Conservation (phyloP, 306 rosid genomes). For the Lagenaria siceraria region DNA sequence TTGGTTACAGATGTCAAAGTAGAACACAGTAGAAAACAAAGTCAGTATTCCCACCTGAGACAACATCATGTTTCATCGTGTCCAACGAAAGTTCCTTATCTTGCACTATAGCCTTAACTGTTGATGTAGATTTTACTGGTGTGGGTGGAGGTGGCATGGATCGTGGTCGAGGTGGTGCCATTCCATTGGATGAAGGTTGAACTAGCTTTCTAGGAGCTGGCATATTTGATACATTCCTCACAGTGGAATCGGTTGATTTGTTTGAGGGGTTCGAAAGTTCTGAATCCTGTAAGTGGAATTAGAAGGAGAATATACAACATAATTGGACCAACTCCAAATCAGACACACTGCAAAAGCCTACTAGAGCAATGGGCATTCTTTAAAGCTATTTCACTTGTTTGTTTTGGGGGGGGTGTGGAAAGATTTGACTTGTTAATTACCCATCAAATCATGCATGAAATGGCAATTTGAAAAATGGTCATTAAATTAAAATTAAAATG, state of each 20-base stretch:
- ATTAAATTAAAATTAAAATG: background rate
- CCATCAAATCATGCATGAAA: background rate
- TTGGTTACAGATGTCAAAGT: background rate
- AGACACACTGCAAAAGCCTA: background rate
- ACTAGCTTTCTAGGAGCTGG: conserved; percentile 75
- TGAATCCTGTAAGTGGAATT: conserved; percentile 43
- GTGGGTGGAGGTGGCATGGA: conserved; percentile 54
- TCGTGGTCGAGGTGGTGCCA: conserved; percentile 40
- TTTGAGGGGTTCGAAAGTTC: conserved; percentile 27
- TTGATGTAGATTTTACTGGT: conserved; percentile 41
- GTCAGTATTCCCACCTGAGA: conserved; percentile 51
- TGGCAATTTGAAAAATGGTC: background rate
- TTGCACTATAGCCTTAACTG: conserved; percentile 22
- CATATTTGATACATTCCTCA: conserved; percentile 62
- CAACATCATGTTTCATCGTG: conserved; percentile 29
- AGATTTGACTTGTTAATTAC: background rate
- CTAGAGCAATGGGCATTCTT: background rate
- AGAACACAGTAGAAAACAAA: background rate
- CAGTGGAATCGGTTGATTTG: conserved; percentile 21
- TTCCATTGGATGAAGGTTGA: conserved; percentile 30
- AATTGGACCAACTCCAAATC: conserved; percentile 11
- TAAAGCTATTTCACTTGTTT: background rate
- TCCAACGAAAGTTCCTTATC: conserved; percentile 27
- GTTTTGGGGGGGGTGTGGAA: too few species aligned
- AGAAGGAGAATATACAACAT: conserved; percentile 23